Conservation (phyloP, 2,329 filamentous ascomycete genomes). For the Stachybotrys elegans region DNA sequence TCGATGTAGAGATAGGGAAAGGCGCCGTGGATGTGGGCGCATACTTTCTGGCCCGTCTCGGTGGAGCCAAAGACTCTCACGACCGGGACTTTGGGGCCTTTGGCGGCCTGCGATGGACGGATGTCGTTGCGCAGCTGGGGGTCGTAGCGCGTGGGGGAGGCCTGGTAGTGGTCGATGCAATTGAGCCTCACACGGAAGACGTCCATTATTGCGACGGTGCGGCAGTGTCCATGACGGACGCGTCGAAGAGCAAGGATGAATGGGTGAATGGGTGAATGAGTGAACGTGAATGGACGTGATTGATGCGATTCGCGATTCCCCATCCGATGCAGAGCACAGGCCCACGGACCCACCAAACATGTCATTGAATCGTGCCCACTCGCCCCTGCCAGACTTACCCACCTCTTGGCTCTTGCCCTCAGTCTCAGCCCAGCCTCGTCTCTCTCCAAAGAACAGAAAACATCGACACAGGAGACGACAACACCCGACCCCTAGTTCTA, state of each 20-base stretch:
- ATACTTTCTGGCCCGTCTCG: constrained; percentile 92
- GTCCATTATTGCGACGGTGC: constrained; percentile 37
- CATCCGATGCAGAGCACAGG: too few species aligned
- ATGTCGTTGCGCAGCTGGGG: constrained; percentile 67
- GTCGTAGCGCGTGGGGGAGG: constrained; percentile 72
- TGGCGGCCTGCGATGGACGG: constrained; percentile 51
- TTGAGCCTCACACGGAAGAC: constrained; percentile 88
- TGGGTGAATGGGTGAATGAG: neutral
- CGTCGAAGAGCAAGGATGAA: neutral
- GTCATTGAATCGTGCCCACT: too few species aligned
- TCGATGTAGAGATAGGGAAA: constrained; percentile 95
- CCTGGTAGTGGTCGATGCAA: constrained; percentile 93
- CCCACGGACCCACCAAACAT: too few species aligned
- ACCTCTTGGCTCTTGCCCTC: too few species aligned
- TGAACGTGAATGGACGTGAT: too few species aligned
- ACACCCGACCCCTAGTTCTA: too few species aligned
- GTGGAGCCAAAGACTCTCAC: constrained; percentile 90
- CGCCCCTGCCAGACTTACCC: too few species aligned
- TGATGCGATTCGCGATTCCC: too few species aligned
- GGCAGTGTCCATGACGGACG: neutral
- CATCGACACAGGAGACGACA: too few species aligned
- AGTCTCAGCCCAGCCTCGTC: too few species aligned
- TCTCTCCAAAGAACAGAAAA: too few species aligned
- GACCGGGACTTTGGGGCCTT: constrained; percentile 72
- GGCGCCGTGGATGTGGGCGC: constrained; percentile 90